A percentile compares a stretch with the other conserved stretches of the same genome.
phyloP scores from a whole-genome alignment of 768 basidiomycete species.

The Auriscalpium vulgare region DNA sequence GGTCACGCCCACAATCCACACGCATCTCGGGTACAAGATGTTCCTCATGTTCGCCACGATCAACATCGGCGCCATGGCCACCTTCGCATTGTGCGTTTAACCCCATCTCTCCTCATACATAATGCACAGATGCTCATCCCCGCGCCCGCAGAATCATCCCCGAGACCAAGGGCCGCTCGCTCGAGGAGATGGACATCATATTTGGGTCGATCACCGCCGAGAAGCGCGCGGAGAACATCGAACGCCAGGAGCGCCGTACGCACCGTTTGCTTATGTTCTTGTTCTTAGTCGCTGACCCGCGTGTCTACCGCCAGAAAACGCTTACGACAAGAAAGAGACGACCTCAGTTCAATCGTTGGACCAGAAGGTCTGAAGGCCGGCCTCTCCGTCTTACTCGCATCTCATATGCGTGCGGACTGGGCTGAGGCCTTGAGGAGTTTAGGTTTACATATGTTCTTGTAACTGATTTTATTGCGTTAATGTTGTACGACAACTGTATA shows the following conservation, averaged over 20 bases:
- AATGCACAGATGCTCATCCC: not conserved
- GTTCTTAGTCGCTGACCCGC: not conserved
- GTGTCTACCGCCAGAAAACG: not conserved
- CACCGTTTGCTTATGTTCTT: not conserved
- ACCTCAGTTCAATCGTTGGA: not conserved
- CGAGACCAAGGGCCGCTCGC: slow-evolving; percentile 32
- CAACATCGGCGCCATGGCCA: slow-evolving; percentile 63
- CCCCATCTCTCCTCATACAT: not conserved
- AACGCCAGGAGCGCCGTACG: slow-evolving; percentile 32
- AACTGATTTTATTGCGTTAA: no score
- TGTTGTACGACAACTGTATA: no score
- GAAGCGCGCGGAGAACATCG: slow-evolving; percentile 45
- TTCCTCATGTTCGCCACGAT: slow-evolving; percentile 73
- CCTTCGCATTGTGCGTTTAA: slow-evolving; percentile 50
- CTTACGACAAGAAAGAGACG: not conserved
- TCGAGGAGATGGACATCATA: slow-evolving; percentile 50
- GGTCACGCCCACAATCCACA: slow-evolving; percentile 56
- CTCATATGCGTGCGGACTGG: no score
- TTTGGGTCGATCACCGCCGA: slow-evolving; percentile 52
- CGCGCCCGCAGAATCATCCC: slow-evolving; percentile 25
- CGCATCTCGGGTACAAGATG: slow-evolving; percentile 60
- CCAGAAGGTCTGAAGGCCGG: not conserved
- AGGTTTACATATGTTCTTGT: no score
- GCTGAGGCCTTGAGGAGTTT: no score
- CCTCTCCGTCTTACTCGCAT: no score